Conservation (phyloP, 2,329 filamentous ascomycete genomes). For the Pseudocercospora eumusae region DNA sequence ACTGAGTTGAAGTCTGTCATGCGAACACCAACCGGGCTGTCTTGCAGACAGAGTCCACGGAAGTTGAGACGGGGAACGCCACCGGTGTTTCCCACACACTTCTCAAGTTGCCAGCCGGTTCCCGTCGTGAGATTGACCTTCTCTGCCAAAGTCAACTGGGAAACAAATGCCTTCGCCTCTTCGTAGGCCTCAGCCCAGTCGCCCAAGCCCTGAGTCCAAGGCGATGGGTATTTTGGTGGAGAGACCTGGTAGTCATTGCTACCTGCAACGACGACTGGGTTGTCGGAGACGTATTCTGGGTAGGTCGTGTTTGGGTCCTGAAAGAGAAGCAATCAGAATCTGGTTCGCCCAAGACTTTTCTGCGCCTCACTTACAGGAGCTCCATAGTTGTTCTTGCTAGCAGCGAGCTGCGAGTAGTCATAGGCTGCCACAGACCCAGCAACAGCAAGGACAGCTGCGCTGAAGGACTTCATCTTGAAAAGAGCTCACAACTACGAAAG, state of each 20-base stretch:
- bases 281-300: constrained; percentile 30
- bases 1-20: constrained; percentile 46
- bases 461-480: constrained; percentile 21
- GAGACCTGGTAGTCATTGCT: constrained; percentile 31
- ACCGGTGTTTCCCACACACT: constrained; percentile 44
- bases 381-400: constrained; percentile 28
- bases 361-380: constrained; percentile 21
- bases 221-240: constrained; percentile 35
- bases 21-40: constrained; percentile 46
- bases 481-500: neutral
- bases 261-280: constrained; percentile 32
- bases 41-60: constrained; percentile 47
- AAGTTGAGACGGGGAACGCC: constrained; percentile 42
- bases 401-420: constrained; percentile 26
- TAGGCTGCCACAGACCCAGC: constrained; percentile 22
- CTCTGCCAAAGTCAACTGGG: constrained; percentile 38
- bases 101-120: constrained; percentile 50
- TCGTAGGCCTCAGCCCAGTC: constrained; percentile 43
- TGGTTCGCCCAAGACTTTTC: neutral
- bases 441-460: constrained; percentile 18
- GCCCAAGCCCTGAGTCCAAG: constrained; percentile 46
- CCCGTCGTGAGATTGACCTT: constrained; percentile 42
- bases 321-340: neutral
- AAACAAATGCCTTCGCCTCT: constrained; percentile 37
- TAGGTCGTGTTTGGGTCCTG: constrained; percentile 35